Percentiles rank a stretch among this genome's conserved stretches.
Conservation (phyloP, 352 stramenopile genomes). For the Globisporangium cylindrosporum region DNA sequence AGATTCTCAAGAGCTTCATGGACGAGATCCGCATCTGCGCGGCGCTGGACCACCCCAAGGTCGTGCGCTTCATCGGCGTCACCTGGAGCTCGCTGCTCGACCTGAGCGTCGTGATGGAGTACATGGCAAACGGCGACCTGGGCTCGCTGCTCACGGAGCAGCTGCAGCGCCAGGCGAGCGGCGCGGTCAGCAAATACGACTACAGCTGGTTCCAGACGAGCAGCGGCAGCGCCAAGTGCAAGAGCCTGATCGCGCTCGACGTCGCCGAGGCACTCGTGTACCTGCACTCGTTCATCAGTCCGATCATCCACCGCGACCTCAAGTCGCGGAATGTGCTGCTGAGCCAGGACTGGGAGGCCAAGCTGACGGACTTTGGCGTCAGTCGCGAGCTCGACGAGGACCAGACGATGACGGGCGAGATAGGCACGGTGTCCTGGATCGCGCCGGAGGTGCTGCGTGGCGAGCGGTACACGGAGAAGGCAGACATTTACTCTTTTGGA, state of each 20-base stretch:
- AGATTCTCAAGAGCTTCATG: slow-evolving; percentile 41
- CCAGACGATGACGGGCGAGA: slow-evolving; percentile 35
- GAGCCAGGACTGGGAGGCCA: slow-evolving; percentile 21
- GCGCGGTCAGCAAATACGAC: neutral
- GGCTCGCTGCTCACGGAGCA: slow-evolving; percentile 24
- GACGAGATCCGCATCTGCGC: slow-evolving; percentile 68
- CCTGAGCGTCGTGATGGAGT: slow-evolving; percentile 46
- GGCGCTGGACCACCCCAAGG: slow-evolving; percentile 48
- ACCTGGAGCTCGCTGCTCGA: slow-evolving; percentile 52
- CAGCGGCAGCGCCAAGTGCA: slow-evolving; percentile 17
- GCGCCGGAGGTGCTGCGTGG: slow-evolving; percentile 32
- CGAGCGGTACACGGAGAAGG: slow-evolving; percentile 26
- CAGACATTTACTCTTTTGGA: slow-evolving; percentile 32
- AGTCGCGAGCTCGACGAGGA: slow-evolving; percentile 24
- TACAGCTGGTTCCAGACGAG: slow-evolving; percentile 18
- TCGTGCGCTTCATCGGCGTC: slow-evolving; percentile 52
- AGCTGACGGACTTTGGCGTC: slow-evolving; percentile 27
- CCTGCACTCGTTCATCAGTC: slow-evolving; percentile 43
- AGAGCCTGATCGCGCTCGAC: slow-evolving; percentile 40
- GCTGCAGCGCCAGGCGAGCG: slow-evolving; percentile 20
- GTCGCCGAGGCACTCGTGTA: slow-evolving; percentile 54
- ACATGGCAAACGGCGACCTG: slow-evolving; percentile 49
- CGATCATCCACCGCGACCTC: slow-evolving; percentile 82
- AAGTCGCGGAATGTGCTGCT: slow-evolving; percentile 79
- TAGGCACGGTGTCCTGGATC: slow-evolving; percentile 34